Base-by-base conservation (phyloP, 148 eudicot species). In the Agrostemma githago region DNA sequence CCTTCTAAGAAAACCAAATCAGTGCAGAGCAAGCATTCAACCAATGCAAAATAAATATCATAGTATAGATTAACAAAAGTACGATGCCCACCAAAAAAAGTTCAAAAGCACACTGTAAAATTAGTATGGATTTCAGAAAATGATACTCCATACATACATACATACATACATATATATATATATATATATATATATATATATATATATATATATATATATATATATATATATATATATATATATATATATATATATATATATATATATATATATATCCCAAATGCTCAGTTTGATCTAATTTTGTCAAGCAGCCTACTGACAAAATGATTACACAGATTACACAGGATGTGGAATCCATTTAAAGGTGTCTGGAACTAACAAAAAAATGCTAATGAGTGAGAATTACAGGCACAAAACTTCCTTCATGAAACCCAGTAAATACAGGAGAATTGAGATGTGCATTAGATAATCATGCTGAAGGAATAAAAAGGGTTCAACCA, bases 401-500 rank as follows among this genome's bases (percentile, higher is more conserved):
- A 26, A 26, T 26, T 26, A 26, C 34, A 26, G 34, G 34, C 34
- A 26, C 34, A 26, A 26, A 26, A 26, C 34, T 26, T 26, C 34
- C 34, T 26, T 26, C 34, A 26, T 26, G 34, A 26, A 26, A 26
- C 34, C 34, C 34, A 26, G 34, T 26, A 26, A 26, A 26, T 26
- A 26, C 34, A 26, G 34, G 34, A 26, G 34, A 26, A 26, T 26
- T 26, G 34, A 26, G 34, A 26, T 26, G 34, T 26, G 34, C 34
- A 26, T 26, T 26, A 51, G 19, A 39, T 4, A 17, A 14, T 3
- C 40, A 59, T 44, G 8, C 9, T 16, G 12, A n/a, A 61, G 1
- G 1, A 9, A n/a, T 10, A 34, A 11, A 61, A 17, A n/a, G 15
- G 39, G 57, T 16, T 53, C n/a, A 62, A 76, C 82, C 44, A 73